phyloP scores from a whole-genome alignment of 176 grass and related monocot species.

The Bothriochloa decipiens region DNA sequence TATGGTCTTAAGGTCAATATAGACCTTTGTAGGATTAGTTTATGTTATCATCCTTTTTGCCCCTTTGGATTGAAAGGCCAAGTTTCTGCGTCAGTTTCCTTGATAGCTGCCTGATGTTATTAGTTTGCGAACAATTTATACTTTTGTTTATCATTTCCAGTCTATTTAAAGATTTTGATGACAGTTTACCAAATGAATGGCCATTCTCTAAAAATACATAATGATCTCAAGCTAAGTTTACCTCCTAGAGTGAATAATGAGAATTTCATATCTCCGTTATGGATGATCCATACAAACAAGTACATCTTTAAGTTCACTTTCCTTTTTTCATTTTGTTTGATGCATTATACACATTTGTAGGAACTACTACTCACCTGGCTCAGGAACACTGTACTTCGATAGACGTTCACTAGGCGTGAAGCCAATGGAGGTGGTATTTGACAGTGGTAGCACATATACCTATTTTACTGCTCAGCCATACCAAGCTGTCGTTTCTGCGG shows the following conservation, averaged over 20 bases:
- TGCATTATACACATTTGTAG: constrained; percentile 40
- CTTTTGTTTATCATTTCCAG: background rate
- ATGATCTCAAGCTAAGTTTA: background rate
- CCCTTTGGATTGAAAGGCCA: background rate
- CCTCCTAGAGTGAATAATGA: background rate
- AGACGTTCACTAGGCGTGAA: constrained; percentile 54
- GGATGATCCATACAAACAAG: background rate
- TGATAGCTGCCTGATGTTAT: background rate
- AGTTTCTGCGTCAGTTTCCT: background rate
- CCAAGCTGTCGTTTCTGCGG: constrained; percentile 80
- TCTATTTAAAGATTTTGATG: background rate
- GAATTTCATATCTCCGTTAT: background rate
- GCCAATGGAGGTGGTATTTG: constrained; percentile 85
- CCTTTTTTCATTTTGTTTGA: background rate
- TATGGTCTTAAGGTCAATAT: background rate
- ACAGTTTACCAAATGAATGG: background rate
- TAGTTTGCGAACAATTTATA: background rate
- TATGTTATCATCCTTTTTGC: background rate
- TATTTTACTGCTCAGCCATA: constrained; percentile 77
- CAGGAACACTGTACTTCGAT: constrained; percentile 64
- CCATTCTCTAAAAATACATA: background rate
- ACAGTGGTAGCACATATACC: constrained; percentile 90
- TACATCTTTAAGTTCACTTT: background rate
- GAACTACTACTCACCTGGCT: constrained; percentile 91
- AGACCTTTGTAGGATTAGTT: background rate